Percentiles rank a stretch among this genome's conserved stretches.
Evolutionary conservation across 108 stramenopile species (phyloP).

Genomic region (Skeletonema marinoi): DNA sequence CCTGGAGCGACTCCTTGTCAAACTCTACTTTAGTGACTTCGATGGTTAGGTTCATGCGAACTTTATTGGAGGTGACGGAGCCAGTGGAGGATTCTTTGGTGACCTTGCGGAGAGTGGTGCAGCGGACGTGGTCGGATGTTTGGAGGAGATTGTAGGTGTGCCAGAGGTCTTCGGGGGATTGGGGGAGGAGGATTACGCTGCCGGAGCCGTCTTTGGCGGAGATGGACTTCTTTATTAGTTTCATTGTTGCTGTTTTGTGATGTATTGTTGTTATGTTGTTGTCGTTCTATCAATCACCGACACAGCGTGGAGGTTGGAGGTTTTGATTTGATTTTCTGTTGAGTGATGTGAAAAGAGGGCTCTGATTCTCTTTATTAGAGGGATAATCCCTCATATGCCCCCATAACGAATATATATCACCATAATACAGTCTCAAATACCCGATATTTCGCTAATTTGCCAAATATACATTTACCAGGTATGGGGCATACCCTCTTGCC

Average conservation of each 20-base stretch:
- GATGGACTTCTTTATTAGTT: slow-evolving; percentile 59
- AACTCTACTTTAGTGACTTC: slow-evolving; percentile 93
- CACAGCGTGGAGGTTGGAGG: too few species aligned
- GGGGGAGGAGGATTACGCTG: slow-evolving; percentile 80
- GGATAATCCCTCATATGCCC: too few species aligned
- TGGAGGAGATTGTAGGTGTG: slow-evolving; percentile 95
- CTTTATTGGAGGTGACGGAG: slow-evolving; percentile 83
- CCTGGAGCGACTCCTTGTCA: slow-evolving; percentile 83
- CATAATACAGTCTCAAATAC: too few species aligned
- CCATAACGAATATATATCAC: too few species aligned
- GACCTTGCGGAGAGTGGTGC: slow-evolving; percentile 96
- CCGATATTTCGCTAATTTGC: too few species aligned
- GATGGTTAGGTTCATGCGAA: slow-evolving; percentile 90
- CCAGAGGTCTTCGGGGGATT: slow-evolving; percentile 97
- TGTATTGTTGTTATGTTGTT: too few species aligned
- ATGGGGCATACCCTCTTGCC: too few species aligned
- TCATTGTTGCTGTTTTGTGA: too few species aligned
- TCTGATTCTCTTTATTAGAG: too few species aligned
- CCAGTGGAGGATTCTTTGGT: slow-evolving; percentile 91
- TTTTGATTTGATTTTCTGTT: background rate
- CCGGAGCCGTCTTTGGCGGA: slow-evolving; percentile 83
- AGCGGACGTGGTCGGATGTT: slow-evolving; percentile 82
- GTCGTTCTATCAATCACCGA: too few species aligned
- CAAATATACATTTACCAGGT: too few species aligned
- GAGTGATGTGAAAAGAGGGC: too few species aligned